Conservation (phyloP, 345 rosid genomes). For the Theobroma cacao region DNA sequence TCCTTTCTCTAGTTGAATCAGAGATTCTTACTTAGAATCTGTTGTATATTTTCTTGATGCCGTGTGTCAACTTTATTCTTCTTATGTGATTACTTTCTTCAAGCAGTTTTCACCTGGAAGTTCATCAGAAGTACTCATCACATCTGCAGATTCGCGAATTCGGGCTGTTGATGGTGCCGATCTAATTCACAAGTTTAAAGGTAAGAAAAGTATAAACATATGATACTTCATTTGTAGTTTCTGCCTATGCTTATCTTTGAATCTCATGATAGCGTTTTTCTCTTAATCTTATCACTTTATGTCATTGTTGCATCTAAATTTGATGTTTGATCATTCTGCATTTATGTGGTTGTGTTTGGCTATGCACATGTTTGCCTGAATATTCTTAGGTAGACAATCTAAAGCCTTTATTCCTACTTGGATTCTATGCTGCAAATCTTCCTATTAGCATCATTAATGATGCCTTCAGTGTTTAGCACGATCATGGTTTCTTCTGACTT, state of each 20-base stretch:
- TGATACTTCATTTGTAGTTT: constrained; percentile 5
- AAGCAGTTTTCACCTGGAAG: constrained; percentile 89
- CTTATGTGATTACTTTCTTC: constrained; percentile 25
- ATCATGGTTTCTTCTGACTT: too few species aligned
- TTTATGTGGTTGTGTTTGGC: too few species aligned
- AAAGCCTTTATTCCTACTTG: too few species aligned
- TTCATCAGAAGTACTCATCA: constrained; percentile 89
- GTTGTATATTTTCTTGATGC: not conserved
- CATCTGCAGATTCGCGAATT: constrained; percentile 90
- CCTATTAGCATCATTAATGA: too few species aligned
- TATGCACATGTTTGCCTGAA: too few species aligned
- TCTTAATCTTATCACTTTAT: too few species aligned
- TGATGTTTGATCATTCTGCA: too few species aligned
- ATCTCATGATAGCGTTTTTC: too few species aligned
- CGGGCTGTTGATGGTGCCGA: constrained; percentile 81
- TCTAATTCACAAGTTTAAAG: constrained; percentile 87
- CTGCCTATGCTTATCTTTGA: too few species aligned
- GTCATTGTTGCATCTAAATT: too few species aligned
- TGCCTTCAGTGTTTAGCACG: too few species aligned
- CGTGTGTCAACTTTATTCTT: constrained; percentile 15
- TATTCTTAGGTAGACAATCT: not conserved
- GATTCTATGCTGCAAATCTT: too few species aligned
- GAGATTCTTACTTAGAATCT: not conserved
- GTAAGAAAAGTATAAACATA: constrained; percentile 33
- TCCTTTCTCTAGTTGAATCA: not conserved